Evolutionary conservation across 441 rosid genomes (phyloP), one percentile per base, ranked within the genome.

Genomic region (Pelargonium cotyledonis): DNA sequence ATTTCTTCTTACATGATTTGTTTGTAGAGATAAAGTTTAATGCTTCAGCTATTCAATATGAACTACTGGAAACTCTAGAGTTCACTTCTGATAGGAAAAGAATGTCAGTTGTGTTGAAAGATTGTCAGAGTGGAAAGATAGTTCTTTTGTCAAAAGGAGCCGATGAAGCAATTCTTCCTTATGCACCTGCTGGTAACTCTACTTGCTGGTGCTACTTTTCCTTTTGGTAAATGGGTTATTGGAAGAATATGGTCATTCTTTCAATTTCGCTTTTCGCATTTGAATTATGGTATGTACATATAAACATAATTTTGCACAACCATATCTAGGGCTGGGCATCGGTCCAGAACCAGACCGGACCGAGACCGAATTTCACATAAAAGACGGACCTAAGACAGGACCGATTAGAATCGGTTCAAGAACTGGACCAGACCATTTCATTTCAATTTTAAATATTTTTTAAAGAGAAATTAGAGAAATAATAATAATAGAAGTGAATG

Each of bases 31-130:
- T 90, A 78, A 88, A 84, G 76, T 87, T 86, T 75, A 88, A 90
- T 70, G 85, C 80, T 68, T 80, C 77, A 65, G 73, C 70, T 40
- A 71, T 92, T 72, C 88, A 80, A 26, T 95, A 88, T 71, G 98
- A 92, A 82, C 82, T 89, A 44, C 76, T 95, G 82, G 99, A 92
- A 64, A 84, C 85, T 73, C 87, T 95, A 73, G 99, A 95, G 84
- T 92, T 95, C 82, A 92, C 99, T 73, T 95, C 98, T 74, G 97
- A 95, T 79, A 78, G 99, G 76, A 92, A 95, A 86, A 88, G 98
- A 85, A 95, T 95, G 99, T 95, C 99, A 9, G 86, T 89, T 69
- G 94, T 90, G 71, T 85, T 92, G 76, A 87, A 79, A 85, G 97
- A 91, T 84, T 81, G 87, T 74, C 89, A 80, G 70, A 86, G 75